Evolutionary conservation across 176 grass and related monocot genomes (phyloP).

Genomic region (Oryza nivara): DNA sequence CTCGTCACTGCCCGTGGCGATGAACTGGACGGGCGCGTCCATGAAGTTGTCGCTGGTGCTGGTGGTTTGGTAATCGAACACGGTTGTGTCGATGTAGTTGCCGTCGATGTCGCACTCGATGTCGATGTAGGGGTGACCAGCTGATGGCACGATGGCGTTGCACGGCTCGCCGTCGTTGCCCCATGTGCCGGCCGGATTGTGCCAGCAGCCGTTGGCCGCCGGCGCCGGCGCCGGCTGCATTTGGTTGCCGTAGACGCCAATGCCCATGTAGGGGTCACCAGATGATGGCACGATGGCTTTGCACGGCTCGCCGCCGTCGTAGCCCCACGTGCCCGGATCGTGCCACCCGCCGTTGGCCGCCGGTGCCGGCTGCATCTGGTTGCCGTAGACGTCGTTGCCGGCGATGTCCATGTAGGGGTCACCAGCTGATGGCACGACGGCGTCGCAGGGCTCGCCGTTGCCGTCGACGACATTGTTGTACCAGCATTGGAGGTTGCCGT

Average conservation of each 20-base stretch:
- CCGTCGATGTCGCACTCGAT: not conserved
- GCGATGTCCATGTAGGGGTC: no score
- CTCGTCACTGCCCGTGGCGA: not conserved
- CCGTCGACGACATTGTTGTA: not conserved
- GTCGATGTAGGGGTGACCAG: not conserved
- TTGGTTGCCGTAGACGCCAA: not conserved
- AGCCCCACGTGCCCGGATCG: not conserved
- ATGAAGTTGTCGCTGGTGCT: not conserved
- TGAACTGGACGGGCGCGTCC: not conserved
- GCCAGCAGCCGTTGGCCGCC: not conserved
- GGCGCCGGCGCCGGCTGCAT: not conserved
- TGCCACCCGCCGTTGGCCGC: not conserved
- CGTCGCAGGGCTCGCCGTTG: not conserved
- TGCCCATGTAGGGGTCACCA: not conserved
- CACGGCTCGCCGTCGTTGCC: not conserved
- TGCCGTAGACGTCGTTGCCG: not conserved
- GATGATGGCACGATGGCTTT: conserved; percentile 3
- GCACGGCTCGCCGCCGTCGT: conserved; percentile 1
- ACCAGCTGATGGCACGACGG: no score
- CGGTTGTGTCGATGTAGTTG: not conserved
- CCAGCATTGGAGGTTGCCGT: not conserved
- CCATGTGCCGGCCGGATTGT: not conserved
- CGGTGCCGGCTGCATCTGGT: not conserved
- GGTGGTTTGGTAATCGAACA: not conserved
- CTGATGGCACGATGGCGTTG: conserved; percentile 10